phyloP scores from a whole-genome alignment of 805 yeast genomes.

The Grigorovia transvaalensis region DNA sequence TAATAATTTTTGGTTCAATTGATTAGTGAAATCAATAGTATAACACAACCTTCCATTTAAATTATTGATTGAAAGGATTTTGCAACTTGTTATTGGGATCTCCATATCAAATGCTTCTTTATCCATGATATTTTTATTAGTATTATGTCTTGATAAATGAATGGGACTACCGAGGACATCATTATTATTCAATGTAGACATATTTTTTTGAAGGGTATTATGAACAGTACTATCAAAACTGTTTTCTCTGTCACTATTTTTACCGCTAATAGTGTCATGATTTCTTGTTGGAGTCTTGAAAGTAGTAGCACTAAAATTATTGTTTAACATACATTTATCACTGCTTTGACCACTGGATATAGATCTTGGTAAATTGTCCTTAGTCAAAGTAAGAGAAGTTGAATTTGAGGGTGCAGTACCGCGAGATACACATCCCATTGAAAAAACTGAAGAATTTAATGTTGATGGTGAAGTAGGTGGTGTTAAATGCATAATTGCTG shows the following conservation, averaged over 20 bases:
- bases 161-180: not conserved
- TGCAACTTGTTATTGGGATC: not conserved
- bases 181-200: not conserved
- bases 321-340: not conserved
- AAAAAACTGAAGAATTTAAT: slow-evolving; percentile 8
- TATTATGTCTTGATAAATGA: not conserved
- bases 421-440: slow-evolving; percentile 9
- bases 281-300: not conserved
- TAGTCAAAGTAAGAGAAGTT: slow-evolving; percentile 1
- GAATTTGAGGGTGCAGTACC: not conserved
- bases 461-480: slow-evolving; percentile 19
- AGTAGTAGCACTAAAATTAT: not conserved
- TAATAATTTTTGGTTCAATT: slow-evolving; percentile 5
- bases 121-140: not conserved
- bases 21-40: slow-evolving; percentile 7
- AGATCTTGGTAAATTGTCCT: not conserved
- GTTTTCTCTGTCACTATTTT: not conserved
- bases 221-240: not conserved
- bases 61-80: slow-evolving; percentile 9
- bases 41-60: slow-evolving; percentile 12
- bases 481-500: slow-evolving; percentile 5
- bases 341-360: not conserved
- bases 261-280: not conserved
- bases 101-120: slow-evolving; percentile 1
- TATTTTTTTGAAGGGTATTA: not conserved